Base-by-base conservation (phyloP, 192 early-diverging fungal species). In the Geosiphon pyriformis region DNA sequence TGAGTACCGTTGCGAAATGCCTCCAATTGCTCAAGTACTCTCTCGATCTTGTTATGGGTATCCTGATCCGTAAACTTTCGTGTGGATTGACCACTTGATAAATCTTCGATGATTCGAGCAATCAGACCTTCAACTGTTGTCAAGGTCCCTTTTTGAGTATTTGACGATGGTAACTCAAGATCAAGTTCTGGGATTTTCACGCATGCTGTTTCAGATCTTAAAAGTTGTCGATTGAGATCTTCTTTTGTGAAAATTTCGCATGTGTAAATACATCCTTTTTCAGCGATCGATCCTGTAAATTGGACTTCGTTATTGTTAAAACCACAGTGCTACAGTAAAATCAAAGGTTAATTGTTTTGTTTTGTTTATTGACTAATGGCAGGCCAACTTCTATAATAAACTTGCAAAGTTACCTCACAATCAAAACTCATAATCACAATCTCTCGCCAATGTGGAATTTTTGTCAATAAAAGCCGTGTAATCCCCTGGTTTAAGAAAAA, bases 121-220 rank as follows among this genome's bases (percentile, higher is more conserved):
- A 97, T 33, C 8, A 95, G 69, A 10, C 95, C 95, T 75, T 97
- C 95, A n/a, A 92, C 78, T 1, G 95, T 95, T n/a, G 92, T 92
- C 67, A 97, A 80, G 25, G 84, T 74, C 26, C 93, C 94, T 47
- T 83, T 82, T 68, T 87, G 86, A 22, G 85, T n/a, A n/a, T n/a
- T 77, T 26, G 66, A 70, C 2, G 93, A 78, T 69, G 95, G 94
- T 61, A 96, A 92, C 50, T 94, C 89, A 61, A 97, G 84, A 63
- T 97, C 92, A 18, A 95, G 71, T 67, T 97, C 95, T 2, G 78
- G 77, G 70, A 96, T 83, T 35, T 82, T 81, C 46, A 94, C 85
- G 2, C 85, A 79, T 3, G 90, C 90, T 55, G 80, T 87, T 62
- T 88, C 90, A 29, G 91, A 88, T 73, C 94, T 94, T 56, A 97